Conservation (phyloP, 305 asterid species). For the Withania somnifera region DNA sequence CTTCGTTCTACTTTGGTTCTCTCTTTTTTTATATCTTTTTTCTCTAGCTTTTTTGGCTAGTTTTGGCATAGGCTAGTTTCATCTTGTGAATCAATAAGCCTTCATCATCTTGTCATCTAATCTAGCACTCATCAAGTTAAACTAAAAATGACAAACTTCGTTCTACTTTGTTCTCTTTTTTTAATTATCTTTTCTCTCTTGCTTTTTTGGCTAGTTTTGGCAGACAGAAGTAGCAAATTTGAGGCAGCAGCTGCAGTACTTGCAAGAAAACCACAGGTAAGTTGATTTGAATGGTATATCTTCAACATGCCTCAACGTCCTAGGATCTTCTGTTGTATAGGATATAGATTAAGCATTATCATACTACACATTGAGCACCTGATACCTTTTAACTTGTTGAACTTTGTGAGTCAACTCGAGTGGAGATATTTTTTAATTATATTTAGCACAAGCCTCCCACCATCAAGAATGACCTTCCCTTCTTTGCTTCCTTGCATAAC, state of each 20-base stretch:
- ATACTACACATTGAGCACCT: not conserved
- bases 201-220: slow-evolving; percentile 23
- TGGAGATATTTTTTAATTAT: not conserved
- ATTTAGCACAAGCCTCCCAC: not conserved
- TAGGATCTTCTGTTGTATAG: not conserved
- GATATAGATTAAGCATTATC: not conserved
- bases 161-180: not conserved
- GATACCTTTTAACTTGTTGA: not conserved
- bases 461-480: not conserved
- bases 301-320: not conserved
- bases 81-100: too few species aligned
- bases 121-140: not conserved
- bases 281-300: not conserved
- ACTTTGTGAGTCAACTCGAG: not conserved
- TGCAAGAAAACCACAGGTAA: slow-evolving; percentile 33
- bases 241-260: slow-evolving; percentile 27
- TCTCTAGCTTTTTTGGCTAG: slow-evolving; percentile 9
- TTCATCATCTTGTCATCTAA: too few species aligned
- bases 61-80: too few species aligned
- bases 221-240: slow-evolving; percentile 27
- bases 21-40: not conserved
- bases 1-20: not conserved
- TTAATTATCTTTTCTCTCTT: not conserved
- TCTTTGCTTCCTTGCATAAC: not conserved
- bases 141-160: not conserved